phyloP scores from a whole-genome alignment of 192 early-diverging fungal genomes.

The Obelidium mucronatum region DNA sequence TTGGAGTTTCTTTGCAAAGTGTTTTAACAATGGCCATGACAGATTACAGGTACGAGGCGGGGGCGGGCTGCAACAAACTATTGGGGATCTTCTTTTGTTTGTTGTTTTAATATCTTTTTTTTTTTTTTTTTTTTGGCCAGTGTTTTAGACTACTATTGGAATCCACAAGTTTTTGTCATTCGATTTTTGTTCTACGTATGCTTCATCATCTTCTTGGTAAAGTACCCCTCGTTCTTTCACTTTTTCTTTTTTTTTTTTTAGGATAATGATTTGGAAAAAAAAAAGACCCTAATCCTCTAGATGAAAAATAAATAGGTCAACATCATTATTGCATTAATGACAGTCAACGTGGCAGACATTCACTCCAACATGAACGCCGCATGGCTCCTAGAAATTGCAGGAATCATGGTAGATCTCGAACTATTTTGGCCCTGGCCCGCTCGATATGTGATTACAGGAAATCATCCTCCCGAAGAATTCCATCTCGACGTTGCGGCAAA shows the following conservation, averaged over 20 bases:
- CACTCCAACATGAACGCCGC: conserved; percentile 51
- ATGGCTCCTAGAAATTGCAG: conserved; percentile 56
- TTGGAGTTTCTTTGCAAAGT: conserved; percentile 45
- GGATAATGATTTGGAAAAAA: too few species aligned
- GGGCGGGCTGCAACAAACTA: too few species aligned
- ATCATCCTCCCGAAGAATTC: conserved; percentile 14
- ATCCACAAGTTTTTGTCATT: conserved; percentile 46
- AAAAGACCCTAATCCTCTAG: too few species aligned
- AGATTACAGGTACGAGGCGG: conserved; percentile 53
- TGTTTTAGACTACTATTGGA: conserved; percentile 39
- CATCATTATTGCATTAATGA: conserved; percentile 58
- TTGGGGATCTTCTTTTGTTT: too few species aligned
- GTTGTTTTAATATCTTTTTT: not conserved
- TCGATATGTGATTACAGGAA: conserved; percentile 34
- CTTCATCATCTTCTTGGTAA: conserved; percentile 52
- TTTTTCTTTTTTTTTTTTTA: too few species aligned
- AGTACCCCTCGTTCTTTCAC: not conserved
- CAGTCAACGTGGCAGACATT: conserved; percentile 56
- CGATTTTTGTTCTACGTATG: conserved; percentile 52
- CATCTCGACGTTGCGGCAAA: conserved; percentile 17
- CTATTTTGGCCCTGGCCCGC: conserved; percentile 53
- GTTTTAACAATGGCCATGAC: conserved; percentile 52
- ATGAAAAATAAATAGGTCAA: conserved; percentile 34
- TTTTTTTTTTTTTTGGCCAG: conserved; percentile 9
- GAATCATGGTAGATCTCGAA: conserved; percentile 57